phyloP scores from a whole-genome alignment of 192 early-diverging fungal genomes.

The Backusella psychrophila region DNA sequence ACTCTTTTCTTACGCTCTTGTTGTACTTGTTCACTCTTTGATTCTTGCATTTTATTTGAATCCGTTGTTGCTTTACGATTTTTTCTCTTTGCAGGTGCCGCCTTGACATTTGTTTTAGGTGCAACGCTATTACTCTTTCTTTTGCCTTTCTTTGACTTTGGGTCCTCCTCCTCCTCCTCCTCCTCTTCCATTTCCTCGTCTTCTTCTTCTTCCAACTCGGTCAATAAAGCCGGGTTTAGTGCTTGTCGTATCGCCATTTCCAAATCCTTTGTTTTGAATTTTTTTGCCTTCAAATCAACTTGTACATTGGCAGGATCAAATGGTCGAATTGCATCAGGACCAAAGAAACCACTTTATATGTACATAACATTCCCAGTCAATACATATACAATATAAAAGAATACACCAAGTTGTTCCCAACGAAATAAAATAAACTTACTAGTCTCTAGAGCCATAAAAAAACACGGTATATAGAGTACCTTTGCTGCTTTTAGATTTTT shows the following conservation, averaged over 20 bases:
- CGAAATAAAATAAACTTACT: conserved; percentile 30
- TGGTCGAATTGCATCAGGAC: conserved; percentile 35
- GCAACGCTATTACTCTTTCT: not conserved
- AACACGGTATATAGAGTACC: conserved; percentile 35
- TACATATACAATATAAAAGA: not conserved
- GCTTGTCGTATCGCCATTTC: conserved; percentile 33
- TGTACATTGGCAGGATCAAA: conserved; percentile 29
- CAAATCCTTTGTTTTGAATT: conserved; percentile 39
- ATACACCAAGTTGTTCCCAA: no score
- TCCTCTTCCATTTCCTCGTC: not conserved
- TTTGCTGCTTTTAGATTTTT: conserved; percentile 38
- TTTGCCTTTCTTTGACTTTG: not conserved
- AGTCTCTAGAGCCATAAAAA: conserved; percentile 44
- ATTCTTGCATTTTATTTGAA: not conserved
- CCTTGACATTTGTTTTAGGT: not conserved
- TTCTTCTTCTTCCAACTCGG: conserved; percentile 14
- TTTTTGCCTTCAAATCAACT: conserved; percentile 34
- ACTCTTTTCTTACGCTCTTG: conserved; percentile 10
- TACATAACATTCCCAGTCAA: not conserved
- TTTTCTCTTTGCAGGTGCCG: conserved; percentile 1
- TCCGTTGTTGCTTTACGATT: not conserved
- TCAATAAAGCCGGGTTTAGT: conserved; percentile 22
- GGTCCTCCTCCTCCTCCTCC: not conserved
- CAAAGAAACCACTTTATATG: conserved; percentile 38
- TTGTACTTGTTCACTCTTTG: conserved; percentile 1